Conservation (phyloP, 768 basidiomycete species). For the Brasilioporus rufonigricans region DNA sequence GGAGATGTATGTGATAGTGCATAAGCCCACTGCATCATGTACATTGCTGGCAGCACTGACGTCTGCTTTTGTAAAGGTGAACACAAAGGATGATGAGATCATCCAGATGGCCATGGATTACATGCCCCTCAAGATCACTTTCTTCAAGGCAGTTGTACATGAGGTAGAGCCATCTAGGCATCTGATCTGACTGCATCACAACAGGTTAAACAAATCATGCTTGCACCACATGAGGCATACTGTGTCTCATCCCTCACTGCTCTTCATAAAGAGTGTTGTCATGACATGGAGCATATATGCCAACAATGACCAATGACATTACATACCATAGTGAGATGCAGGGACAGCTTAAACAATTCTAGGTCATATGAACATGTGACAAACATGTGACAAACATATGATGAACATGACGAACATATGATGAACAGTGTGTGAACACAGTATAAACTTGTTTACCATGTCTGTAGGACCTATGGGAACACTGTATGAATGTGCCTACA, state of each 20-base stretch:
- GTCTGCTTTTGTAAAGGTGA: slow-evolving; percentile 50
- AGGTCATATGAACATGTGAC: too few relatives aligned
- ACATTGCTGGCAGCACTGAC: neutral
- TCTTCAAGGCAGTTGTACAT: slow-evolving; percentile 80
- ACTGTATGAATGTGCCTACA: too few relatives aligned
- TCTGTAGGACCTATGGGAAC: too few relatives aligned
- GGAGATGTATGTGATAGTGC: slow-evolving; percentile 68
- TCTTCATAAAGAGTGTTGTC: slow-evolving; percentile 70
- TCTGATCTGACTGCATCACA: neutral
- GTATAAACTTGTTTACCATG: too few relatives aligned
- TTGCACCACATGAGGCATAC: slow-evolving; percentile 69
- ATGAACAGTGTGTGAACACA: too few relatives aligned
- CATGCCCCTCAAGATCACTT: slow-evolving; percentile 71
- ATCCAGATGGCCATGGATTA: slow-evolving; percentile 87
- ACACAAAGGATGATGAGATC: slow-evolving; percentile 74
- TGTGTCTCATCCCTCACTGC: slow-evolving; percentile 78
- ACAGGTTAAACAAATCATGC: slow-evolving; percentile 86
- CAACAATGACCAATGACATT: too few relatives aligned
- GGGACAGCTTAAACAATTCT: too few relatives aligned
- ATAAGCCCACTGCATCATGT: slow-evolving; percentile 21
- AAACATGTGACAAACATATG: too few relatives aligned
- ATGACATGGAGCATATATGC: too few relatives aligned
- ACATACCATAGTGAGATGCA: too few relatives aligned
- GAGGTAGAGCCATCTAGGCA: too few relatives aligned
- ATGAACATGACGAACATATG: too few relatives aligned